Evolutionary conservation across 139 green algal species (phyloP).

Genomic region (Tetradesmus obliquus): DNA sequence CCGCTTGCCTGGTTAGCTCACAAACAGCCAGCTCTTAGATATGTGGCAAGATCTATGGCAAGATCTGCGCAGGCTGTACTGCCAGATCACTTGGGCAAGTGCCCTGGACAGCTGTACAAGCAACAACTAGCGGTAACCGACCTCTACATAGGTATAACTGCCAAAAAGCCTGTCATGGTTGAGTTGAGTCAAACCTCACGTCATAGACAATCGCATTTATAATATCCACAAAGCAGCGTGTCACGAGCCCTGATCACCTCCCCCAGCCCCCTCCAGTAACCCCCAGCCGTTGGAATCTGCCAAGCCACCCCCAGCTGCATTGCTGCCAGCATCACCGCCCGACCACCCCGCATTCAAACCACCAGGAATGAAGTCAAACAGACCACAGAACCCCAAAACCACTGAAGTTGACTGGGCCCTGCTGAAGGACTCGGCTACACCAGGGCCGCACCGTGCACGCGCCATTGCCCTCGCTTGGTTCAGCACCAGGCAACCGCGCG

Average conservation of each 20-base stretch:
- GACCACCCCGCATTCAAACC: neutral
- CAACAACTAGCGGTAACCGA: too few species aligned
- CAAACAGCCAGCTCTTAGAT: too few species aligned
- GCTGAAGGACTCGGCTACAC: neutral
- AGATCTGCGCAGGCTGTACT: too few species aligned
- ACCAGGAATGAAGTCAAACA: conserved; percentile 15
- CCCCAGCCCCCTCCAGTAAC: neutral
- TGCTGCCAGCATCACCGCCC: neutral
- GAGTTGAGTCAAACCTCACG: too few species aligned
- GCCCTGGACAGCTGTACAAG: too few species aligned
- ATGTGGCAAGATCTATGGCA: too few species aligned
- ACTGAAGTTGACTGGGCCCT: conserved; percentile 4
- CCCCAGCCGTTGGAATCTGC: neutral
- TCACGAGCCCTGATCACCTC: neutral
- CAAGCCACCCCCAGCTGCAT: neutral
- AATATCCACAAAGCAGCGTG: too few species aligned
- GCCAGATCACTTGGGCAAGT: too few species aligned
- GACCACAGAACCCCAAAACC: conserved; percentile 48
- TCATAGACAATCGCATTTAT: too few species aligned
- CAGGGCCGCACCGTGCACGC: conserved; percentile 26
- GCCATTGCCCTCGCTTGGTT: conserved; percentile 39
- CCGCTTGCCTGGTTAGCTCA: too few species aligned
- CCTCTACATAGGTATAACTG: too few species aligned
- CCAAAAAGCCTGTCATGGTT: too few species aligned
- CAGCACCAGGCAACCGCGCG: conserved; percentile 38